Evolutionary conservation across 1,284 basidiomycete genomes (phyloP).

Genomic region (Tilletia horrida): DNA sequence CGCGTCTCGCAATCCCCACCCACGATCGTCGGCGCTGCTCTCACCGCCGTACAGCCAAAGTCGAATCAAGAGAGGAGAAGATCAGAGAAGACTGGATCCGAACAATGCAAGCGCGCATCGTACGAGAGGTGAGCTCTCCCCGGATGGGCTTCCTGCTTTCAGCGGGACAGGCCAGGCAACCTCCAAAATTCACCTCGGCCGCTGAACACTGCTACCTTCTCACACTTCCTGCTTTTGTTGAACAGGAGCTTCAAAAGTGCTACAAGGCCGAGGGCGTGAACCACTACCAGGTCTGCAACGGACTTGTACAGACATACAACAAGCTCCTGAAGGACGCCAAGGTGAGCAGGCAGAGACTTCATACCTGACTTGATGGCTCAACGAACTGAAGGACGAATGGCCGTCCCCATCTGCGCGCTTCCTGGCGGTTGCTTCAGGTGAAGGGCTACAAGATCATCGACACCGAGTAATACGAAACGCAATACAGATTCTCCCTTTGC

Average conservation of each 20-base stretch:
- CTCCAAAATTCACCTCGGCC: no score
- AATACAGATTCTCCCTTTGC: no score
- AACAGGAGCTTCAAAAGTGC: slow-evolving; percentile 83
- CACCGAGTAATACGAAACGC: slow-evolving; percentile 24
- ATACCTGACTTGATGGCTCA: no score
- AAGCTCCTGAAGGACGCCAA: slow-evolving; percentile 77
- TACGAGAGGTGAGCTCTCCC: slow-evolving; percentile 59
- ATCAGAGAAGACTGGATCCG: slow-evolving; percentile 91
- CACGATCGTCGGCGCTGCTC: background rate
- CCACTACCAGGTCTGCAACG: slow-evolving; percentile 68
- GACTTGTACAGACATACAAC: slow-evolving; percentile 78
- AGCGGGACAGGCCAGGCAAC: no score
- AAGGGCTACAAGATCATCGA: slow-evolving; percentile 43
- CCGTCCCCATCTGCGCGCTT: no score
- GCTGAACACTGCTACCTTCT: no score
- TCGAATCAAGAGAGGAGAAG: slow-evolving; percentile 68
- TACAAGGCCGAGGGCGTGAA: slow-evolving; percentile 80
- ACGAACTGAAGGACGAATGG: no score
- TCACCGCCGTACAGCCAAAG: slow-evolving; percentile 53
- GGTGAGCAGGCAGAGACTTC: no score
- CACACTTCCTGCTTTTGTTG: background rate
- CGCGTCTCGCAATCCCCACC: no score
- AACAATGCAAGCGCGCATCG: slow-evolving; percentile 87
- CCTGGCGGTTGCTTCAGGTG: slow-evolving; percentile 24
- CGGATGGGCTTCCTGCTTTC: no score